These are phyloP conservation scores for Basidiobolus meristosporus DNA, from an alignment of 371 early-diverging fungal genomes.

Conservation along the genomic window DNA sequence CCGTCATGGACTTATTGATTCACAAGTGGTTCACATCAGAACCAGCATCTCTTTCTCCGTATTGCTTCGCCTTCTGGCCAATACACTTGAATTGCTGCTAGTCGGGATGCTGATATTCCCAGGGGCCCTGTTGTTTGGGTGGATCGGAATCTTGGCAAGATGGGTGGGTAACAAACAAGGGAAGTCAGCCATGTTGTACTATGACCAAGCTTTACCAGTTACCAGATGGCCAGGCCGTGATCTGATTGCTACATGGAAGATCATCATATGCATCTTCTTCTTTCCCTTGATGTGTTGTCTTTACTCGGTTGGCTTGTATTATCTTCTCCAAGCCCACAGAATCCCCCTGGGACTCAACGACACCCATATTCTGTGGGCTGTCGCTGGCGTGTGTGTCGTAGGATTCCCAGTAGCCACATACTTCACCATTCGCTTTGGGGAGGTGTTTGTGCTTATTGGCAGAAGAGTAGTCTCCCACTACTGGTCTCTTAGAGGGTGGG, in stretches of 20 bases:
- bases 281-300: neutral
- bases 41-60: constrained; percentile 2
- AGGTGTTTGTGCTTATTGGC: no score
- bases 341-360: no score
- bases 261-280: constrained; percentile 6
- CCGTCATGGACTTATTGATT: neutral
- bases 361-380: no score
- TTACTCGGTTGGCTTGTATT: no score
- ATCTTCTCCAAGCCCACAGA: no score
- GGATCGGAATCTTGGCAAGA: constrained; percentile 11
- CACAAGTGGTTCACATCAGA: constrained; percentile 1
- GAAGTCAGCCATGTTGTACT: constrained; percentile 14
- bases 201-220: constrained; percentile 13
- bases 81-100: constrained; percentile 3
- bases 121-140: constrained; percentile 12
- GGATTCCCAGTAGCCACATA: no score
- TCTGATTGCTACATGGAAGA: constrained; percentile 19
- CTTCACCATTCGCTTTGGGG: no score
- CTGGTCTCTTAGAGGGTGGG: no score
- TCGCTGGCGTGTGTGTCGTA: no score
- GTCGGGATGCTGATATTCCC: constrained; percentile 8
- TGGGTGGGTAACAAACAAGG: constrained; percentile 14
- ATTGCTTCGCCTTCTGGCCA: constrained; percentile 8
- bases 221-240: constrained; percentile 18
- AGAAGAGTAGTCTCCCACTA: no score